Percentiles rank a stretch among this genome's conserved stretches.
Evolutionary conservation across 164 flowering plant species (phyloP).

Genomic region (Vitis vinifera): DNA sequence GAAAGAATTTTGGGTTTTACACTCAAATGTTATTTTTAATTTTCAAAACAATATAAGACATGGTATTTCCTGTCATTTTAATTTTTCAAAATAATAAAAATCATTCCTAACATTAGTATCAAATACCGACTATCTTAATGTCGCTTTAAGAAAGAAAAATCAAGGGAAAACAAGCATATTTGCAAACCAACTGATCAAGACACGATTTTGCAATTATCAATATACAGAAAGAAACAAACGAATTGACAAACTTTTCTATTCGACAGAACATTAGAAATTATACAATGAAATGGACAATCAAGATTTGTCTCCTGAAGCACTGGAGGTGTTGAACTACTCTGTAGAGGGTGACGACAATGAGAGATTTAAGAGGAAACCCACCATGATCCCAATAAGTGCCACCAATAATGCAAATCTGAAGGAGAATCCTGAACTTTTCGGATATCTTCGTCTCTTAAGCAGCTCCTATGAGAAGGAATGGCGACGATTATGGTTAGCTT

Average conservation of each 20-base stretch:
- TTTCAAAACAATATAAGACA: too few species aligned
- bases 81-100: too few species aligned
- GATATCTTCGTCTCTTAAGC: conserved; percentile 48
- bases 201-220: conserved; percentile 1
- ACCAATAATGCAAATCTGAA: conserved; percentile 58
- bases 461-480: conserved; percentile 44
- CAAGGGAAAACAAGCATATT: conserved; percentile 7
- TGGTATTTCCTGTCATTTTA: too few species aligned
- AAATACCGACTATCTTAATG: not conserved
- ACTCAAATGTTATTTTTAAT: too few species aligned
- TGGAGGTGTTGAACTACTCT: conserved; percentile 13
- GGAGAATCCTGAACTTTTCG: conserved; percentile 57
- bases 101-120: too few species aligned
- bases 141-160: not conserved
- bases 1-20: too few species aligned
- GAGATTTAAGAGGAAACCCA: conserved; percentile 66
- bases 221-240: conserved; percentile 11
- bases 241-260: not conserved
- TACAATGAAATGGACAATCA: conserved; percentile 18
- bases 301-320: not conserved
- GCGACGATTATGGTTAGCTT: too few species aligned
- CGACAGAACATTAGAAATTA: conserved; percentile 11
- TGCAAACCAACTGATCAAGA: conserved; percentile 1
- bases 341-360: conserved; percentile 48
- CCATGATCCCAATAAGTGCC: conserved; percentile 63